These are phyloP conservation scores for Acanthamoeba sp. DNA, from an alignment of 208 protist species.

Conservation along the genomic window DNA sequence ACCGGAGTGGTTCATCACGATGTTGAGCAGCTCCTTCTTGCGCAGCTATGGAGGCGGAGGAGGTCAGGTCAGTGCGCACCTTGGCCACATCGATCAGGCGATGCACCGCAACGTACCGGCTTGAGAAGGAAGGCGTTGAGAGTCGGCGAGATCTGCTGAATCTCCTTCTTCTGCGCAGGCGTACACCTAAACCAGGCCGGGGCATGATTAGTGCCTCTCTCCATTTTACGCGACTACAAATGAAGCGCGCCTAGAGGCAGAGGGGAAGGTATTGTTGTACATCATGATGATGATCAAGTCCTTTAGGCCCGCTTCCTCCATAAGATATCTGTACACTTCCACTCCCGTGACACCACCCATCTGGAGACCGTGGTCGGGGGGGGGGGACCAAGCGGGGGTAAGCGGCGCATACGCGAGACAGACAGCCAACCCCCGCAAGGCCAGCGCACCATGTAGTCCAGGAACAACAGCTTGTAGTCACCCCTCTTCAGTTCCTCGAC, in stretches of 20 bases:
- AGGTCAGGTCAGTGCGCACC: too few relatives aligned
- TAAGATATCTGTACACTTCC: slow-evolving; percentile 16
- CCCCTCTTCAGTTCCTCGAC: slow-evolving; percentile 33
- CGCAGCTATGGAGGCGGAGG: not conserved
- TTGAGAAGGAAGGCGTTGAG: slow-evolving; percentile 68
- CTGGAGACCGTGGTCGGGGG: too few relatives aligned
- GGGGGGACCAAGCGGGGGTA: too few relatives aligned
- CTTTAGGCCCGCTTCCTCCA: not conserved
- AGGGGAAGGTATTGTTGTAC: not conserved
- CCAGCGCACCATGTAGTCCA: slow-evolving; percentile 53
- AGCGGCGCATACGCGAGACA: too few relatives aligned
- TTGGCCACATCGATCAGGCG: too few relatives aligned
- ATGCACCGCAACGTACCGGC: slow-evolving; percentile 52
- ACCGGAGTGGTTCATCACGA: slow-evolving; percentile 52
- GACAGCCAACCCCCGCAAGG: not conserved
- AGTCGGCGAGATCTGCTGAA: slow-evolving; percentile 36
- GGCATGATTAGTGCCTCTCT: not conserved
- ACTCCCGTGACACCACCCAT: slow-evolving; percentile 37
- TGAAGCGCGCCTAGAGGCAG: not conserved
- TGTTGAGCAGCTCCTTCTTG: slow-evolving; percentile 64
- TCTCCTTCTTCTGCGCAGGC: slow-evolving; percentile 59
- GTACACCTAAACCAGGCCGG: not conserved
- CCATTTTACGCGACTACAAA: not conserved
- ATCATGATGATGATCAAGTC: slow-evolving; percentile 65
- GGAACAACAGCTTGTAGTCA: slow-evolving; percentile 38